A percentile compares a stretch with the other conserved stretches of the same genome.
phyloP scores from a whole-genome alignment of 768 basidiomycete species.

The Psilocybe tampanensis region DNA sequence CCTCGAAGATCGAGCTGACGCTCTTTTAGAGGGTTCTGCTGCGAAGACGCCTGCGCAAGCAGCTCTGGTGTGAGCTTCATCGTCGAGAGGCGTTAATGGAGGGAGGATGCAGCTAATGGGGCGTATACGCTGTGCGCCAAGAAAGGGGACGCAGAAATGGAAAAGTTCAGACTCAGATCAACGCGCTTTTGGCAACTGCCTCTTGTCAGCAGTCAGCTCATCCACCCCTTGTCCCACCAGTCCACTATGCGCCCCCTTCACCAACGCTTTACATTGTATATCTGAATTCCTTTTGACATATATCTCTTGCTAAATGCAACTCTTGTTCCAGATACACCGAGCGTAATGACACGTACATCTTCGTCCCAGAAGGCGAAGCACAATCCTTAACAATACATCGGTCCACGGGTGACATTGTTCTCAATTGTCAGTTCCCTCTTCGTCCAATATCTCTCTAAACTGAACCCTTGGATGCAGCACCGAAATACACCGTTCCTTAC shows the following conservation, averaged over 20 bases:
- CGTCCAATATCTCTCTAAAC: constrained; percentile 7
- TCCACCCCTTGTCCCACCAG: constrained; percentile 4
- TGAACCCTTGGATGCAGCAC: constrained; percentile 37
- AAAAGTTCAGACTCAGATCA: constrained; percentile 45
- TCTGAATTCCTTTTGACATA: constrained; percentile 5
- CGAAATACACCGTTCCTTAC: constrained; percentile 52
- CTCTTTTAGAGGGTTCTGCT: constrained; percentile 83
- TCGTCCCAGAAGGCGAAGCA: constrained; percentile 69
- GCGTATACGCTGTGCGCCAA: constrained; percentile 16
- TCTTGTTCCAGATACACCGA: constrained; percentile 56
- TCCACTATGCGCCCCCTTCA: constrained; percentile 66
- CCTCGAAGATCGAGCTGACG: constrained; percentile 92
- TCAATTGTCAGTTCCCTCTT: constrained; percentile 54
- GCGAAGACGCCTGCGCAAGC: constrained; percentile 77
- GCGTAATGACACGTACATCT: constrained; percentile 75
- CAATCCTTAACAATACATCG: constrained; percentile 74
- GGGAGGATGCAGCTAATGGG: constrained; percentile 9
- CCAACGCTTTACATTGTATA: constrained; percentile 74
- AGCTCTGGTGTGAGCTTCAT: constrained; percentile 97
- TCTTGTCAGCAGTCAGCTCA: constrained; percentile 15
- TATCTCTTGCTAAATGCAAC: constrained; percentile 16
- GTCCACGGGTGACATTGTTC: constrained; percentile 71
- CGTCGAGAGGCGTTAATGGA: constrained; percentile 32
- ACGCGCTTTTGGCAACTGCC: constrained; percentile 25
- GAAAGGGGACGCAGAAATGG: constrained; percentile 18